phyloP scores from a whole-genome alignment of 495 filamentous ascomycete genomes.

The Penicillium chermesinum region DNA sequence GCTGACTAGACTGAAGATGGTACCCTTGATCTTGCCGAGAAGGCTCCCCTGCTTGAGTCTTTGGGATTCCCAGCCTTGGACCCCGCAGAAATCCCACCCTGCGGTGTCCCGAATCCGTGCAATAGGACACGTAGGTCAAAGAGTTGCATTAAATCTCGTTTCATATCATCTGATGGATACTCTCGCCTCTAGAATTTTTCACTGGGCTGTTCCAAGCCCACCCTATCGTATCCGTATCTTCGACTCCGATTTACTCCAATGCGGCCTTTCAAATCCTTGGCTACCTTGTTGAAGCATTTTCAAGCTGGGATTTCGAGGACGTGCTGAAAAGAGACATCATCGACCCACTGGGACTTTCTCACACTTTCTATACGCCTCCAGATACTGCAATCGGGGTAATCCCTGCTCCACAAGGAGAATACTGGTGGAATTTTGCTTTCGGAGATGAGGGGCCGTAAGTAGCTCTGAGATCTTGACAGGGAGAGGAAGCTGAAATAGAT shows the following conservation, averaged over 20 bases:
- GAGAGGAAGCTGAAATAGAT: background rate
- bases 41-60: slow-evolving; percentile 8
- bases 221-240: slow-evolving; percentile 44
- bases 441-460: slow-evolving; percentile 45
- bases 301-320: slow-evolving; percentile 1
- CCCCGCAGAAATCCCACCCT: slow-evolving; percentile 14
- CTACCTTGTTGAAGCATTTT: slow-evolving; percentile 46
- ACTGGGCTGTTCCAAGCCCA: slow-evolving; percentile 35
- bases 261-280: slow-evolving; percentile 52
- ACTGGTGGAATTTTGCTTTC: slow-evolving; percentile 34
- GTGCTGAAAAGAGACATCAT: slow-evolving; percentile 26
- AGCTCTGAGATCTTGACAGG: slow-evolving; percentile 1
- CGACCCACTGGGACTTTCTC: slow-evolving; percentile 34
- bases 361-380: slow-evolving; percentile 28
- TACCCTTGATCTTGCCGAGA: slow-evolving; percentile 35
- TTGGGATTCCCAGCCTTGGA: slow-evolving; percentile 35
- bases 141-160: no score
- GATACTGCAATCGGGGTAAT: slow-evolving; percentile 25
- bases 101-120: slow-evolving; percentile 17
- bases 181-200: slow-evolving; percentile 44
- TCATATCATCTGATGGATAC: slow-evolving; percentile 1
- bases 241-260: slow-evolving; percentile 56
- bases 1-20: slow-evolving; percentile 14
- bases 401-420: slow-evolving; percentile 24
- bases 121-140: slow-evolving; percentile 7